Evolutionary conservation across 108 stramenopile genomes (phyloP).

Genomic region (Chaetoceros muelleri): DNA sequence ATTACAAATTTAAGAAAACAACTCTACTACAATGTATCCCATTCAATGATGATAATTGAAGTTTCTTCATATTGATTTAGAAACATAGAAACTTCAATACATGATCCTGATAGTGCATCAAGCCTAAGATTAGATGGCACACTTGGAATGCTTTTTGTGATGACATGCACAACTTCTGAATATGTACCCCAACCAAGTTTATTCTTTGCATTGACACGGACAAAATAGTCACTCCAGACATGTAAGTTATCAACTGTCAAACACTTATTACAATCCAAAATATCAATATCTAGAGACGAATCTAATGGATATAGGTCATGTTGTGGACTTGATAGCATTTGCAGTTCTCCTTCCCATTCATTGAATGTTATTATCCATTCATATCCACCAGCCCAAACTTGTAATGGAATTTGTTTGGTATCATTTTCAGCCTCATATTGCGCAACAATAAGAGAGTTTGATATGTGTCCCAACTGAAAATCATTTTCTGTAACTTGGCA

Average conservation of each 20-base stretch:
- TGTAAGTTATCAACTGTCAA: slow-evolving; percentile 27
- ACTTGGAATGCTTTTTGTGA: slow-evolving; percentile 35
- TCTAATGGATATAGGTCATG: slow-evolving; percentile 32
- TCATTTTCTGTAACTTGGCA: slow-evolving; percentile 31
- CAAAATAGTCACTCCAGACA: slow-evolving; percentile 38
- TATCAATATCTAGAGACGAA: slow-evolving; percentile 28
- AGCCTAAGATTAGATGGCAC: slow-evolving; percentile 26
- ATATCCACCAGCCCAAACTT: slow-evolving; percentile 56
- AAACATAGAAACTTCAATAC: slow-evolving; percentile 1
- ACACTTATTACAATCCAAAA: slow-evolving; percentile 54
- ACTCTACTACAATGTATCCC: slow-evolving; percentile 1
- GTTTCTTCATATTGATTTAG: not conserved
- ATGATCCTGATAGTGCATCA: slow-evolving; percentile 25
- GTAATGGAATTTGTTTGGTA: slow-evolving; percentile 11
- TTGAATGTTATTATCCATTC: slow-evolving; percentile 63
- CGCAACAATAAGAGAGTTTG: slow-evolving; percentile 34
- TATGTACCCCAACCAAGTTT: slow-evolving; percentile 29
- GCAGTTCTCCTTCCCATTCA: slow-evolving; percentile 21
- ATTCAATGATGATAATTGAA: not conserved
- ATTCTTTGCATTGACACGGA: slow-evolving; percentile 46
- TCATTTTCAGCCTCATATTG: slow-evolving; percentile 26
- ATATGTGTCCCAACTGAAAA: slow-evolving; percentile 30
- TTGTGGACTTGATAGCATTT: slow-evolving; percentile 23
- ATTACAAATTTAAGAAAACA: too few relatives aligned
- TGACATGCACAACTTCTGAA: slow-evolving; percentile 14